Evolutionary conservation across 495 filamentous ascomycete species (phyloP).

Genomic region (Achaetomiella virescens): DNA sequence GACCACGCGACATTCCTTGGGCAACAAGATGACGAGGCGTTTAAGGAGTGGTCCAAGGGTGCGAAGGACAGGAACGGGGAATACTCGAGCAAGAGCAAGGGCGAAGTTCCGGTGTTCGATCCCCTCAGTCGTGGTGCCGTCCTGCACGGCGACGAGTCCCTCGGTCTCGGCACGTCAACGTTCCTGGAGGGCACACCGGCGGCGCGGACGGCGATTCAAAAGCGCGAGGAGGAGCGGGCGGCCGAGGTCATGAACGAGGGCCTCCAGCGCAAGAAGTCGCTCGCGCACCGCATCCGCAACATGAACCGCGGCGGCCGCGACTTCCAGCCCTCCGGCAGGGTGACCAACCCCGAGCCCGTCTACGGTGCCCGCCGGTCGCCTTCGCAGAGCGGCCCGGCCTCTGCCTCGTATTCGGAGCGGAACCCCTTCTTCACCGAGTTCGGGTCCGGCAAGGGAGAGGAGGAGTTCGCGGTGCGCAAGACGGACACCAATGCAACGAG

Average conservation of each 20-base stretch:
- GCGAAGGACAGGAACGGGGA: constrained; percentile 25
- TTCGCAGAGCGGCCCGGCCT: constrained; percentile 53
- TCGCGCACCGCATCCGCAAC: constrained; percentile 77
- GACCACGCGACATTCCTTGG: constrained; percentile 83
- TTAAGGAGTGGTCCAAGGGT: constrained; percentile 59
- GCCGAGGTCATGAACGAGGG: constrained; percentile 51
- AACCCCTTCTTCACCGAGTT: constrained; percentile 91
- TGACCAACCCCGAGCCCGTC: constrained; percentile 45
- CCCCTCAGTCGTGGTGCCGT: constrained; percentile 52
- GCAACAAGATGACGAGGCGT: constrained; percentile 69
- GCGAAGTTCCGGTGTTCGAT: constrained; percentile 45
- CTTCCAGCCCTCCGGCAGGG: constrained; percentile 45
- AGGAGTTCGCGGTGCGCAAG: constrained; percentile 37
- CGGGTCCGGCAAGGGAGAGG: constrained; percentile 35
- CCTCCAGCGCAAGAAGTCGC: constrained; percentile 82
- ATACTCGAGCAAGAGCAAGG: constrained; percentile 13
- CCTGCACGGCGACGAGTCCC: constrained; percentile 74
- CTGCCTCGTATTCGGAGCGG: constrained; percentile 62
- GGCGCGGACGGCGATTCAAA: constrained; percentile 73
- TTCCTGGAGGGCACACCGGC: constrained; percentile 95
- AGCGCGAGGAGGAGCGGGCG: constrained; percentile 61
- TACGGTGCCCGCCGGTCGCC: constrained; percentile 37
- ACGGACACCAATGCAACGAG: constrained; percentile 47
- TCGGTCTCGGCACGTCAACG: constrained; percentile 88
- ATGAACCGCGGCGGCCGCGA: constrained; percentile 53